Percentiles rank a stretch among this genome's conserved stretches.
Conservation (phyloP, 495 filamentous ascomycete genomes). For the Glonium stellatum region DNA sequence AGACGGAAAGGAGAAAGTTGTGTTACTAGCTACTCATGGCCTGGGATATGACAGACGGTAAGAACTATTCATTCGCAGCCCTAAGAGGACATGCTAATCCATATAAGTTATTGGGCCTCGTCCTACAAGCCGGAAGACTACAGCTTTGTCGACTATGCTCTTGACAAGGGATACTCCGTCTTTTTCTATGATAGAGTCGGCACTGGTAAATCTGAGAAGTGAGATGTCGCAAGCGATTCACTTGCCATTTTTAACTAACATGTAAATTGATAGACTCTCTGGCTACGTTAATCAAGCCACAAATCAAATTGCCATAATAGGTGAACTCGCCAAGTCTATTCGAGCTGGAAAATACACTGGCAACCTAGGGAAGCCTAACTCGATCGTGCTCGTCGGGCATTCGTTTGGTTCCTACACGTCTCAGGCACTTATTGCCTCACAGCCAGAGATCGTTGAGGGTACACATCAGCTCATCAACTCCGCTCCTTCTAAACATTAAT, state of each 20-base stretch:
- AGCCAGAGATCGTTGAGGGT: constrained; percentile 18
- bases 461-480: not conserved
- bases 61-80: not conserved
- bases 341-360: constrained; percentile 14
- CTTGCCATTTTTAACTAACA: not conserved
- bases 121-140: constrained; percentile 16
- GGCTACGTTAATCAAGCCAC: constrained; percentile 16
- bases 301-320: constrained; percentile 12
- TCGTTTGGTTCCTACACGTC: constrained; percentile 19
- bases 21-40: constrained; percentile 25
- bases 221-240: not conserved
- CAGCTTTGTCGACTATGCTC: constrained; percentile 20
- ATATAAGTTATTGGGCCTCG: constrained; percentile 25
- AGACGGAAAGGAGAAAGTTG: constrained; percentile 17
- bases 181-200: constrained; percentile 31
- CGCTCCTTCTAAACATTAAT: not conserved
- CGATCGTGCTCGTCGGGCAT: constrained; percentile 25
- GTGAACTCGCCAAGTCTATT: constrained; percentile 5
- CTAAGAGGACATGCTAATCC: not conserved
- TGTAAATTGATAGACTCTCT: constrained; percentile 4
- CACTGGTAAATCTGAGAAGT: constrained; percentile 17
- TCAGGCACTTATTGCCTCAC: constrained; percentile 6
- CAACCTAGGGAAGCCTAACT: constrained; percentile 10
- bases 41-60: constrained; percentile 23
- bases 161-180: constrained; percentile 24